These are phyloP conservation scores for Selaginella moellendorffii DNA, from an alignment of 75 land plant genomes.

Conservation along the genomic window DNA sequence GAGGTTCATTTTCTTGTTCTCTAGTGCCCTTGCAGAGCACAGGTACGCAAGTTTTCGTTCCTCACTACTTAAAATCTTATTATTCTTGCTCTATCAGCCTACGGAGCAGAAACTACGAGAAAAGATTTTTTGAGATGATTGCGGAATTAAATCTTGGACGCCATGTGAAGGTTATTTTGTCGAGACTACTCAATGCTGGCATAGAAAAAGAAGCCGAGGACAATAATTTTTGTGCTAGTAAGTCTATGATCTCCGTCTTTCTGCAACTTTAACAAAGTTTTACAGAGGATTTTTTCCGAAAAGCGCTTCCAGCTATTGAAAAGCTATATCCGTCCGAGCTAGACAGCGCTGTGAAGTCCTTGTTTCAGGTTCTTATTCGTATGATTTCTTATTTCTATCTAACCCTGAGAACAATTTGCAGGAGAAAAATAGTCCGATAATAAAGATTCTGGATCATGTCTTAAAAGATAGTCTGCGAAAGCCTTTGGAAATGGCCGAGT, in stretches of 20 bases:
- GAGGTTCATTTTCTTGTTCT: constrained; percentile 33
- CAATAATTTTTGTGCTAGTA: neutral
- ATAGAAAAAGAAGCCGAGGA: neutral
- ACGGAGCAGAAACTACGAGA: neutral
- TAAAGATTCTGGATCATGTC: constrained; percentile 25
- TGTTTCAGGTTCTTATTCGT: constrained; percentile 34
- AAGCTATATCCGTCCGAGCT: constrained; percentile 38
- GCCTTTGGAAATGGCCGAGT: constrained; percentile 36
- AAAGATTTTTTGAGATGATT: neutral
- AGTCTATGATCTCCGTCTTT: neutral
- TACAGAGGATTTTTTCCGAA: constrained; percentile 34
- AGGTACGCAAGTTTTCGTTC: too few relatives aligned
- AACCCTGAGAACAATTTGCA: neutral
- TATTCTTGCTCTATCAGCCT: neutral
- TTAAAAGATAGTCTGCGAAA: constrained; percentile 29
- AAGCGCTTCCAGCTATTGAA: constrained; percentile 29
- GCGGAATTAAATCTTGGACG: neutral
- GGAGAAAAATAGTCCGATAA: neutral
- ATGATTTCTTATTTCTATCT: neutral
- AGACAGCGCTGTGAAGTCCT: constrained; percentile 33
- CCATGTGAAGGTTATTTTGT: neutral
- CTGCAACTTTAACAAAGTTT: neutral
- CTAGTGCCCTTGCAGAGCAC: constrained; percentile 36
- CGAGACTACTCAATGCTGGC: neutral
- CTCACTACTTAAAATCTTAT: too few relatives aligned